Base-by-base conservation (phyloP, 768 basidiomycete species). In the Agaricus sinodeliciosus region DNA sequence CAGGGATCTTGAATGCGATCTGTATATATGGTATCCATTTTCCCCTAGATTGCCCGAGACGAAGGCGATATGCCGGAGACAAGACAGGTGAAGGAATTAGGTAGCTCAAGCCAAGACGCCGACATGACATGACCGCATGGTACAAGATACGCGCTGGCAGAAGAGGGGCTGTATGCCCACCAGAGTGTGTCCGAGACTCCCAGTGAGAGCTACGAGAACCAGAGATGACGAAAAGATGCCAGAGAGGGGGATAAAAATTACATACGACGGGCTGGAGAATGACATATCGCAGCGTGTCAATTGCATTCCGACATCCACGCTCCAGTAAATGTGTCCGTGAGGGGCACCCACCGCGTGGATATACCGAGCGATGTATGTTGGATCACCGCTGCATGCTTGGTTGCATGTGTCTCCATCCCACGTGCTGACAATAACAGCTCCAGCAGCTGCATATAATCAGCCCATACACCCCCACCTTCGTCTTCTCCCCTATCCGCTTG, bases 221-320 rank as follows among this genome's bases (percentile, higher is more conserved):
- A 46, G 51, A 48, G 46, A 39, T 13, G 25, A 42, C 40, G 39
- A 36, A 53, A 41, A 47, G 28, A 31, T 7, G 31, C 31, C 31
- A 31, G 31, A 31, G 31, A 31, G 31, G 8, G 31, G 31, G 18
- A 7, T 22, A 34, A 25, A 51, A 6, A 8, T 52, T 45, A 27
- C 26, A 46, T 28, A 26, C 47, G 27, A n/a, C 42, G 45, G 35
- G 41, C 25, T 4, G 22, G 25, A n/a, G 19, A 7, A 45, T 26
- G 36, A 22, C 26, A 25, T 16, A 18, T 41, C 39, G 52, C 39
- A 54, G 45, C 52, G 25, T 48, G 52, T 18, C 36, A 22, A 46
- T n/a, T 8, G 49, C 16, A 42, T 35, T 51, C 50, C 43, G 41
- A 27, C 36, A 40, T 34, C 41, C 49, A 51, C 49, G 49, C 49